Evolutionary conservation across 345 rosid genomes (phyloP).

Genomic region (Rhodamnia rubescens): DNA sequence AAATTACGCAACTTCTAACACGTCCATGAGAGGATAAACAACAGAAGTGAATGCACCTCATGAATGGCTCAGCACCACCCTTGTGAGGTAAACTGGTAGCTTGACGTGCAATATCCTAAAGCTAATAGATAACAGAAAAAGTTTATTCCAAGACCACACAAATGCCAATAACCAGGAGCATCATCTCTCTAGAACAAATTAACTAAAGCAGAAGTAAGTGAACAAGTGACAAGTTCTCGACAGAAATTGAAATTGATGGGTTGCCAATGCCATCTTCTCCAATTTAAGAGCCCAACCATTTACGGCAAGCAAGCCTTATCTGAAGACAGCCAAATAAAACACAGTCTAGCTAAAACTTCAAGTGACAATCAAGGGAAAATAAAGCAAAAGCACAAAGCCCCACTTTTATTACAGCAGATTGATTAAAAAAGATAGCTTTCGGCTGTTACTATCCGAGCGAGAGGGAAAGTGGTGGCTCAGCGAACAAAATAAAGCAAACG

Average conservation of each 20-base stretch:
- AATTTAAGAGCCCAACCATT: conserved; percentile 47
- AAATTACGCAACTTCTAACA: background rate
- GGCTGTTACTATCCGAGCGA: background rate
- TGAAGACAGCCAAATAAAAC: conserved; percentile 8
- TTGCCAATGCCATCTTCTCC: conserved; percentile 76
- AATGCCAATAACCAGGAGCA: background rate
- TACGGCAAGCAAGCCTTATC: conserved; percentile 33
- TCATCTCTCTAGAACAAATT: background rate
- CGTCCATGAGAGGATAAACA: background rate
- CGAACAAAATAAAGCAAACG: background rate
- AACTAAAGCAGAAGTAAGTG: background rate
- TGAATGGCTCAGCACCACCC: background rate
- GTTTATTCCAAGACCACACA: background rate
- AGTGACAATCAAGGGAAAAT: background rate
- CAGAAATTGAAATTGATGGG: conserved; percentile 77
- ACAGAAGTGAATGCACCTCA: background rate
- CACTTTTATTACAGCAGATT: background rate
- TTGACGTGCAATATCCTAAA: background rate
- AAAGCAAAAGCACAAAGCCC: background rate
- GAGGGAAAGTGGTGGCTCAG: background rate
- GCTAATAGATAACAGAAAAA: background rate
- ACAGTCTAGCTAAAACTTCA: background rate
- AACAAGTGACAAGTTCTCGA: background rate
- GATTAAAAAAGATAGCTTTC: background rate
- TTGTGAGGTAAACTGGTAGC: background rate